These are phyloP conservation scores for Fusarium sp. DNA, from an alignment of 2,329 filamentous ascomycete genomes.

Conservation along the genomic window DNA sequence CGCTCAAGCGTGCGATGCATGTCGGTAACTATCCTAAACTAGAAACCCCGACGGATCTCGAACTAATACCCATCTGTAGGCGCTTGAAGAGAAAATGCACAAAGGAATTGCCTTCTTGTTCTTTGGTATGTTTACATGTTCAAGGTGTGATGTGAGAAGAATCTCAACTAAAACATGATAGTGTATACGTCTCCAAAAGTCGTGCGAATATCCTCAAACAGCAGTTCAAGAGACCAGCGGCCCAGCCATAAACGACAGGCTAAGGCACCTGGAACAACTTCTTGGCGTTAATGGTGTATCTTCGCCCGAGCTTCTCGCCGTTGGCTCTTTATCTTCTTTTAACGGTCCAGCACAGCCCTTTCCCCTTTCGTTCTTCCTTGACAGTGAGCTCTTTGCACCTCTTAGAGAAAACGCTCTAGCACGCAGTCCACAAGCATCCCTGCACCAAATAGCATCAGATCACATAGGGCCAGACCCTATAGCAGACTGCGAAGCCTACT, in stretches of 20 bases:
- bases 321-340: neutral
- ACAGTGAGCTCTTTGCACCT: slow-evolving; percentile 14
- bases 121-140: slow-evolving; percentile 14
- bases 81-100: slow-evolving; percentile 37
- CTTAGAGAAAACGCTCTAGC: slow-evolving; percentile 11
- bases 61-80: slow-evolving; percentile 2
- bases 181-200: slow-evolving; percentile 16
- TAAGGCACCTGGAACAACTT: slow-evolving; percentile 1
- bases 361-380: slow-evolving; percentile 29
- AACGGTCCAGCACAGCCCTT: slow-evolving; percentile 3
- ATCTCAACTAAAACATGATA: neutral
- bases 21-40: slow-evolving; percentile 6
- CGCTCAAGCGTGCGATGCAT: slow-evolving; percentile 12
- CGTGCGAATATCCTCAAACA: slow-evolving; percentile 3
- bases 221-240: neutral
- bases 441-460: slow-evolving; percentile 1
- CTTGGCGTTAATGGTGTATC: neutral
- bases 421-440: neutral
- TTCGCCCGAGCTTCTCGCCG: neutral
- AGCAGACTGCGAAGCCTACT: slow-evolving; percentile 13
- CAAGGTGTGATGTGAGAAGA: neutral
- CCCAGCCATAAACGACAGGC: neutral
- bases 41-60: neutral
- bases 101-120: slow-evolving; percentile 31
- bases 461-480: neutral